Evolutionary conservation across 1,284 basidiomycete species (phyloP).

Genomic region (Moniliophthora roreri): DNA sequence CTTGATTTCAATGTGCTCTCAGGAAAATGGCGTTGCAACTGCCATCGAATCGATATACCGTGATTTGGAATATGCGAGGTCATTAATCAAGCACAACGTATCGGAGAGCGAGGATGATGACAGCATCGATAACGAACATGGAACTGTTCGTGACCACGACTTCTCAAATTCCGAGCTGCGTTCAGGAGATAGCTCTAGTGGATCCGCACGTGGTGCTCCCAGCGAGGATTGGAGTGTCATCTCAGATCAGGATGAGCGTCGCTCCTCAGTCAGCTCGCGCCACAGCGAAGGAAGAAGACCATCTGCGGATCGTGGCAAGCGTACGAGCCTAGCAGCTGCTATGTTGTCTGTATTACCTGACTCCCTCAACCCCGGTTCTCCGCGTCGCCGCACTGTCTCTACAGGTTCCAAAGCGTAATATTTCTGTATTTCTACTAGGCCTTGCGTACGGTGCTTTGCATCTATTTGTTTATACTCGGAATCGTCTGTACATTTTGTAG

Average conservation of each 20-base stretch:
- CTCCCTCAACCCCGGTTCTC: conserved; percentile 40
- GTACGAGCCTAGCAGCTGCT: conserved; percentile 60
- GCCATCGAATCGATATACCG: conserved; percentile 93
- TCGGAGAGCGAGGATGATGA: conserved; percentile 34
- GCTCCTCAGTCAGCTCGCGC: conserved; percentile 49
- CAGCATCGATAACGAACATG: conserved; percentile 39
- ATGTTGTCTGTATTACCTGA: conserved; percentile 62
- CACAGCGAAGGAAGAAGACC: conserved; percentile 30
- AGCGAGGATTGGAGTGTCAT: conserved; percentile 86
- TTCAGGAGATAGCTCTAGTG: conserved; percentile 57
- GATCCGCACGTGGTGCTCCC: conserved; percentile 48
- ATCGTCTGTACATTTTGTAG: not conserved
- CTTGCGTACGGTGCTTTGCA: not conserved
- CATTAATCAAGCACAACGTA: conserved; percentile 65
- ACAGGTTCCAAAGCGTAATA: conserved; percentile 7
- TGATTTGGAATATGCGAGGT: conserved; percentile 86
- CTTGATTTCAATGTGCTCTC: conserved; percentile 19
- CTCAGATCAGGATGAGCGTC: conserved; percentile 65
- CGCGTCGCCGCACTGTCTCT: conserved; percentile 39
- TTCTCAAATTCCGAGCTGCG: conserved; percentile 33
- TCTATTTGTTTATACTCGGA: not conserved
- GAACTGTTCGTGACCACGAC: conserved; percentile 41
- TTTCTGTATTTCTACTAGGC: not conserved
- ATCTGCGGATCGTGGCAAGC: conserved; percentile 41
- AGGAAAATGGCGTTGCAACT: conserved; percentile 88